These are phyloP conservation scores for Solanum arcanum DNA, from an alignment of 257 asterid genomes.

Conservation along the genomic window DNA sequence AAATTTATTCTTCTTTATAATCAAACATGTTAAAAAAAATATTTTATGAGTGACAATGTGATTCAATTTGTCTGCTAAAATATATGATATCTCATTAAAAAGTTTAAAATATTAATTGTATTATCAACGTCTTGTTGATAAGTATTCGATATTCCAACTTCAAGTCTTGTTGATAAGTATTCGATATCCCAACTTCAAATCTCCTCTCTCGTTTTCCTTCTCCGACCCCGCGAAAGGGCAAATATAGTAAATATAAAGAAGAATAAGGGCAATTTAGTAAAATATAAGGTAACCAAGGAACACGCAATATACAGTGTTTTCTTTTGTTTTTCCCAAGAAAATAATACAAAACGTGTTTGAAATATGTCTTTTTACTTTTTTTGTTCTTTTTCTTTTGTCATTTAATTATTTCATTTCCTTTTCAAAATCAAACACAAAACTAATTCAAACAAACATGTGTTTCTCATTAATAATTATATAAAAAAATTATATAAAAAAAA, in stretches of 20 bases:
- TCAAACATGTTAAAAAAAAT: rapidly evolving
- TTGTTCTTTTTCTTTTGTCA: neutral
- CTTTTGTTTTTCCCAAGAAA: too few relatives aligned
- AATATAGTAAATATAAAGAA: neutral
- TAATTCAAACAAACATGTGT: neutral
- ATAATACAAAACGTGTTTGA: neutral
- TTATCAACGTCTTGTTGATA: neutral
- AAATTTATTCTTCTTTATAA: too few relatives aligned
- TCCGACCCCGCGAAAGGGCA: neutral
- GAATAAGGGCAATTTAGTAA: neutral
- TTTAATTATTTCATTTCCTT: neutral
- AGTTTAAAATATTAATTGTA: rapidly evolving
- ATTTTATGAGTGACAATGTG: neutral
- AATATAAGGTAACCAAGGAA: neutral
- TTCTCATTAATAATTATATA: neutral
- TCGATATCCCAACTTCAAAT: neutral
- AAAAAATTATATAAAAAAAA: too few relatives aligned
- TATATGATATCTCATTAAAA: neutral
- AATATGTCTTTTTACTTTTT: neutral
- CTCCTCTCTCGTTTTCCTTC: neutral
- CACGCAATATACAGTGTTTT: neutral
- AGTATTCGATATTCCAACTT: too few relatives aligned
- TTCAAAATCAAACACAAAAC: neutral
- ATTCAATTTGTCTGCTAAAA: too few relatives aligned
- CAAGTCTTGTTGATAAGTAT: too few relatives aligned